A percentile compares a stretch with the other conserved stretches of the same genome.
phyloP scores from a whole-genome alignment of 768 basidiomycete species.

The Podaxis mareebaensis region DNA sequence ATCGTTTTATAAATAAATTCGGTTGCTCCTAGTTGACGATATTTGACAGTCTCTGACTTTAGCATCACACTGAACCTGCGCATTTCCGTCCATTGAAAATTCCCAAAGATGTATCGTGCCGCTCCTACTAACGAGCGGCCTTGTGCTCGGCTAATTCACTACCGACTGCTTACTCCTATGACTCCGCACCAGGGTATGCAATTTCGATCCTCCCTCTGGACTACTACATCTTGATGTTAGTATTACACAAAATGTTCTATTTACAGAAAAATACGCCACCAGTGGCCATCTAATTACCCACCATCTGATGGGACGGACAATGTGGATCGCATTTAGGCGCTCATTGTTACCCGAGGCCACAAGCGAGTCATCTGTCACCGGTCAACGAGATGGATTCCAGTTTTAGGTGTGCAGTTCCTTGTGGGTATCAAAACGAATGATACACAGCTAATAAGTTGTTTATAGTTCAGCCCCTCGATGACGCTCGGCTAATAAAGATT shows the following conservation, averaged over 20 bases:
- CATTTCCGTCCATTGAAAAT: neutral
- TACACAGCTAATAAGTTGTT: neutral
- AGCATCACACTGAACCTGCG: neutral
- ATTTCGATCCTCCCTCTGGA: neutral
- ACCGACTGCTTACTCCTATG: neutral
- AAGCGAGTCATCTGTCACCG: neutral
- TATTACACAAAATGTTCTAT: neutral
- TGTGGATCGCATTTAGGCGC: neutral
- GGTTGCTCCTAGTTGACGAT: neutral
- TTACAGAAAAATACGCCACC: neutral
- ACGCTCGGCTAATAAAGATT: slow-evolving; percentile 1
- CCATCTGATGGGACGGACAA: neutral
- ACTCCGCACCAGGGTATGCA: neutral
- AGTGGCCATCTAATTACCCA: neutral
- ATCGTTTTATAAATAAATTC: neutral
- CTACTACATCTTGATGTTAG: neutral
- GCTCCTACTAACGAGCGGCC: neutral
- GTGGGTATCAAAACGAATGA: neutral
- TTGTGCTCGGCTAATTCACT: neutral
- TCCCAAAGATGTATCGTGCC: neutral
- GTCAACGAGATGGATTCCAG: neutral
- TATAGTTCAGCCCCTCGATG: neutral
- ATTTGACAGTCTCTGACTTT: neutral
- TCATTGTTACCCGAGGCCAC: neutral
- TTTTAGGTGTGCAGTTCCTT: neutral